Evolutionary conservation across 129 eudicot species (phyloP).

Genomic region (Artemisia annua): DNA sequence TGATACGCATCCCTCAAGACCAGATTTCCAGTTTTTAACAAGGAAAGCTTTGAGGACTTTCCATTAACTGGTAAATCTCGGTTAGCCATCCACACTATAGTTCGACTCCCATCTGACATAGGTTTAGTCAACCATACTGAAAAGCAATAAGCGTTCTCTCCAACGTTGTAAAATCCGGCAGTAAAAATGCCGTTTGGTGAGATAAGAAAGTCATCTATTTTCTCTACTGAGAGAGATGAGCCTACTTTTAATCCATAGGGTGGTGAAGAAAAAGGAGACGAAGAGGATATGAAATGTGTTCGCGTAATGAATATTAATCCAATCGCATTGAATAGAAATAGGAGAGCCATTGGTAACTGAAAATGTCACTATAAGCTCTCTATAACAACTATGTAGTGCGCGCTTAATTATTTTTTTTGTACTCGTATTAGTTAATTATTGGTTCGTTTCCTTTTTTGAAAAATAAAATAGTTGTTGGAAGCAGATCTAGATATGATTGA

Average conservation of each 20-base stretch:
- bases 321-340: neutral
- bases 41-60: constrained; percentile 32
- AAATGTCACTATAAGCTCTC: neutral
- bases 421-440: too few species aligned
- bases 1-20: constrained; percentile 34
- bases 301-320: neutral
- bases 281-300: constrained; percentile 18
- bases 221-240: constrained; percentile 33
- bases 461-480: too few species aligned
- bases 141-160: constrained; percentile 50
- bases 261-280: constrained; percentile 18
- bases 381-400: neutral
- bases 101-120: constrained; percentile 19
- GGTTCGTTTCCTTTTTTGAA: too few species aligned
- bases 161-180: constrained; percentile 48
- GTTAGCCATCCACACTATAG: constrained; percentile 56
- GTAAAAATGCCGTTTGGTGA: constrained; percentile 41
- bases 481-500: too few species aligned
- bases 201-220: constrained; percentile 27
- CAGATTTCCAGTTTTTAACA: constrained; percentile 43
- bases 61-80: constrained; percentile 58
- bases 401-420: too few species aligned
- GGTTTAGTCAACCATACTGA: constrained; percentile 47
- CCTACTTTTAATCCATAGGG: constrained; percentile 10
- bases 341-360: neutral